These are phyloP conservation scores for Aspergillus amoenus DNA, from an alignment of 2,329 filamentous ascomycete species.

Conservation along the genomic window DNA sequence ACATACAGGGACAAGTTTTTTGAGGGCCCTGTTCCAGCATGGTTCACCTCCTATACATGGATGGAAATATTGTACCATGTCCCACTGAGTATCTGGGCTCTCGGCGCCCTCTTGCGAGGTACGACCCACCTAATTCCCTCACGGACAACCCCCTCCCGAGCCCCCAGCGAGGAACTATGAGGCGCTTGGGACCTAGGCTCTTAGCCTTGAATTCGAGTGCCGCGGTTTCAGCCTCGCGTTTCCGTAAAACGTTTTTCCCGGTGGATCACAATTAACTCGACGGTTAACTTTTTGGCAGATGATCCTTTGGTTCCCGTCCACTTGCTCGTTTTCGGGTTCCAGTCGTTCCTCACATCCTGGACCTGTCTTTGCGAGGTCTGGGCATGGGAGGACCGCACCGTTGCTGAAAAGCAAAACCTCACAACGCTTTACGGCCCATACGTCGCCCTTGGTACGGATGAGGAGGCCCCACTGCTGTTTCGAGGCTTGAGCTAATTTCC, in stretches of 20 bases:
- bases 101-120: slow-evolving; percentile 56
- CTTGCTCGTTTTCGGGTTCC: slow-evolving; percentile 59
- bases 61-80: slow-evolving; percentile 63
- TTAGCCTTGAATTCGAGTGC: background rate
- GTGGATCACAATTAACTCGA: background rate
- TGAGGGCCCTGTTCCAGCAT: slow-evolving; percentile 53
- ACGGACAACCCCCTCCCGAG: background rate
- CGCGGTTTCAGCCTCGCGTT: background rate
- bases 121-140: slow-evolving; percentile 14
- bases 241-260: background rate
- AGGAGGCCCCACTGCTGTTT: background rate
- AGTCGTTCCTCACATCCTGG: slow-evolving; percentile 61
- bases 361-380: slow-evolving; percentile 63
- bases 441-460: slow-evolving; percentile 52
- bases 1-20: slow-evolving; percentile 67
- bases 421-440: slow-evolving; percentile 59
- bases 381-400: slow-evolving; percentile 52
- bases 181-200: no score
- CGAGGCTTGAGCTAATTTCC: slow-evolving; percentile 5
- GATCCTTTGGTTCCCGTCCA: slow-evolving; percentile 59
- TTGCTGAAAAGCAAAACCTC: slow-evolving; percentile 50
- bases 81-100: slow-evolving; percentile 60
- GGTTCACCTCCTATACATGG: slow-evolving; percentile 58
- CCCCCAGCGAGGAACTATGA: background rate
- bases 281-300: slow-evolving; percentile 37